Percentiles rank a stretch among this genome's conserved stretches.
phyloP scores from a whole-genome alignment of 2,329 filamentous ascomycete species.

The Xylogone sp. region DNA sequence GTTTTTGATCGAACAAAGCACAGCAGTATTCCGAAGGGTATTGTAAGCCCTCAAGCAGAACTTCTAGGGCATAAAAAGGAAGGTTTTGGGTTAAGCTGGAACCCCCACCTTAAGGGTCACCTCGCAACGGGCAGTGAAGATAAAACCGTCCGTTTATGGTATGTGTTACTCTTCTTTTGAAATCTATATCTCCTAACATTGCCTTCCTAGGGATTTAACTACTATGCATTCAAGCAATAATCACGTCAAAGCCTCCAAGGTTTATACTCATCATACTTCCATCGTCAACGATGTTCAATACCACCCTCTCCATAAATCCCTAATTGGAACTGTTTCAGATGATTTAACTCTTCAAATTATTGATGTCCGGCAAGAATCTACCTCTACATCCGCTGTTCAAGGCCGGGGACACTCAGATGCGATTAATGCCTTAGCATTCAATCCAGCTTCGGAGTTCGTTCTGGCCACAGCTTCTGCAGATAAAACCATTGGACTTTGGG shows the following conservation, averaged over 20 bases:
- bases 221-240: slow-evolving; percentile 68
- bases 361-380: slow-evolving; percentile 70
- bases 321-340: slow-evolving; percentile 92
- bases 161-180: slow-evolving; percentile 26
- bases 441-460: slow-evolving; percentile 83
- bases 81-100: slow-evolving; percentile 93
- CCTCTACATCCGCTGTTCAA: slow-evolving; percentile 63
- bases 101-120: slow-evolving; percentile 72
- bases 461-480: slow-evolving; percentile 92
- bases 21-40: slow-evolving; percentile 68
- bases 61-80: slow-evolving; percentile 82
- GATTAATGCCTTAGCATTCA: slow-evolving; percentile 94
- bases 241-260: slow-evolving; percentile 65
- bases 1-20: slow-evolving; percentile 97
- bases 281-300: slow-evolving; percentile 98
- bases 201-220: slow-evolving; percentile 66
- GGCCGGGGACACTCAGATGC: slow-evolving; percentile 82
- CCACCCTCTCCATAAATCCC: slow-evolving; percentile 78
- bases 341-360: slow-evolving; percentile 91
- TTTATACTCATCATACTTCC: slow-evolving; percentile 82
- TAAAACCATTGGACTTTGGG: slow-evolving; percentile 93
- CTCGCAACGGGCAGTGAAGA: slow-evolving; percentile 92
- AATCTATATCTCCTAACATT: slow-evolving; percentile 5
- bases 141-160: slow-evolving; percentile 88
- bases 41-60: slow-evolving; percentile 77